Percentiles rank a stretch among this genome's conserved stretches.
Evolutionary conservation across 2,329 filamentous ascomycete species (phyloP).

Genomic region (Penicillium sp.): DNA sequence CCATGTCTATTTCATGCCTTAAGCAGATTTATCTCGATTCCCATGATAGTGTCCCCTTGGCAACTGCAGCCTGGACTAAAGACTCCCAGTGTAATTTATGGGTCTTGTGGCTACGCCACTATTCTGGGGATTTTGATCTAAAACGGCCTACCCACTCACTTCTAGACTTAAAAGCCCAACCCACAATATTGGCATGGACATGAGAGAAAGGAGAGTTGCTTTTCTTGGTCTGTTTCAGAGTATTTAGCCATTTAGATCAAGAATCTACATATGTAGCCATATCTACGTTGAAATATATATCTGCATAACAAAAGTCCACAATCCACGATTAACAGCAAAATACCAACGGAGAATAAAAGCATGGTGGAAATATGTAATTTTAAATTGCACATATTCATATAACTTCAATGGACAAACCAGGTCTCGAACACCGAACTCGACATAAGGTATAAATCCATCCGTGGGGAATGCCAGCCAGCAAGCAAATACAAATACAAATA

Average conservation of each 20-base stretch:
- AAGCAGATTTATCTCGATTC: neutral
- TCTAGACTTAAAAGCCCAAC: neutral
- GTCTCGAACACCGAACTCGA: neutral
- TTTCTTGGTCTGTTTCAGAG: neutral
- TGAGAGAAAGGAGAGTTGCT: neutral
- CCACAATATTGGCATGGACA: neutral
- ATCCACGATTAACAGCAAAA: neutral
- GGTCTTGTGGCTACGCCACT: constrained; percentile 4
- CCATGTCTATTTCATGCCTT: neutral
- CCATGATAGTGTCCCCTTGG: neutral
- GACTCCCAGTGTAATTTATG: constrained; percentile 1
- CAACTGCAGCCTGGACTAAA: neutral
- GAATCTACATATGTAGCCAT: neutral
- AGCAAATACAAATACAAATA: neutral
- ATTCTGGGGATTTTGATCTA: neutral
- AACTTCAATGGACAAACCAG: neutral
- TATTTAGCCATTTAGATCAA: neutral
- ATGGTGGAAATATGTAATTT: neutral
- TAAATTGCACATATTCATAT: neutral
- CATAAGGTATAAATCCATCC: neutral
- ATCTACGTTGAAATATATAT: neutral
- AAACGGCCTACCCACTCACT: constrained; percentile 1
- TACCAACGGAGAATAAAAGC: neutral
- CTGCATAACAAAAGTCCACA: neutral
- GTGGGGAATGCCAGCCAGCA: neutral